phyloP scores from a whole-genome alignment of 345 rosid genomes.

The Boechera retrofracta region DNA sequence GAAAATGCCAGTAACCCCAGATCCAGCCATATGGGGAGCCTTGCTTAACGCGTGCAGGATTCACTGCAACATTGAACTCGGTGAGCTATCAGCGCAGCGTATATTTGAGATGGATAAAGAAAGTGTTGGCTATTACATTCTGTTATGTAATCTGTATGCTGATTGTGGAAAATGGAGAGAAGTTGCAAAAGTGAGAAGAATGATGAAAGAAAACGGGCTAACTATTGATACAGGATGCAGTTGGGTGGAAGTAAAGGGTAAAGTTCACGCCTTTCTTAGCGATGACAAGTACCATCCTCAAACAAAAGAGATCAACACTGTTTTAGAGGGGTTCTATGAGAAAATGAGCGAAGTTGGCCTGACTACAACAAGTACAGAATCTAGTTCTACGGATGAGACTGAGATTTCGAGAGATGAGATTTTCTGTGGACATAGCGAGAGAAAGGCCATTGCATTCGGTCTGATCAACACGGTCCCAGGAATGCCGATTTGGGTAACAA shows the following conservation, averaged over 20 bases:
- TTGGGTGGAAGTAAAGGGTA: slow-evolving; percentile 80
- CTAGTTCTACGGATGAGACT: slow-evolving; percentile 48
- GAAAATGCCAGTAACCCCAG: slow-evolving; percentile 68
- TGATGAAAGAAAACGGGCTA: slow-evolving; percentile 69
- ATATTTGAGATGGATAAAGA: slow-evolving; percentile 64
- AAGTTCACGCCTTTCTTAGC: slow-evolving; percentile 80
- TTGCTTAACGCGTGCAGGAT: slow-evolving; percentile 78
- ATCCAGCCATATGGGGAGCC: slow-evolving; percentile 89
- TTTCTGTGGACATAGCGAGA: slow-evolving; percentile 90
- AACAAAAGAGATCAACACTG: slow-evolving; percentile 58
- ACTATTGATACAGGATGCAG: slow-evolving; percentile 86
- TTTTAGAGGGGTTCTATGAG: slow-evolving; percentile 63
- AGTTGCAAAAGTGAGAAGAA: slow-evolving; percentile 65
- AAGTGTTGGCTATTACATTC: slow-evolving; percentile 73
- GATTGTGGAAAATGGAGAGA: slow-evolving; percentile 70
- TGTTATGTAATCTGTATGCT: slow-evolving; percentile 72
- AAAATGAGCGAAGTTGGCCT: slow-evolving; percentile 59
- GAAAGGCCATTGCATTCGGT: slow-evolving; percentile 71
- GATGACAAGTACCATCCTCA: slow-evolving; percentile 69
- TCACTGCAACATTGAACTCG: slow-evolving; percentile 58
- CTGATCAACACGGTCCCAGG: slow-evolving; percentile 75
- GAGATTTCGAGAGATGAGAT: slow-evolving; percentile 73
- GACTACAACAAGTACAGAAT: slow-evolving; percentile 42
- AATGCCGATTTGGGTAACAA: slow-evolving; percentile 76
- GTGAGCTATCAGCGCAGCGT: slow-evolving; percentile 65